Base-by-base conservation (phyloP, 2,329 filamentous ascomycete species). In the Aspergillus sp. region DNA sequence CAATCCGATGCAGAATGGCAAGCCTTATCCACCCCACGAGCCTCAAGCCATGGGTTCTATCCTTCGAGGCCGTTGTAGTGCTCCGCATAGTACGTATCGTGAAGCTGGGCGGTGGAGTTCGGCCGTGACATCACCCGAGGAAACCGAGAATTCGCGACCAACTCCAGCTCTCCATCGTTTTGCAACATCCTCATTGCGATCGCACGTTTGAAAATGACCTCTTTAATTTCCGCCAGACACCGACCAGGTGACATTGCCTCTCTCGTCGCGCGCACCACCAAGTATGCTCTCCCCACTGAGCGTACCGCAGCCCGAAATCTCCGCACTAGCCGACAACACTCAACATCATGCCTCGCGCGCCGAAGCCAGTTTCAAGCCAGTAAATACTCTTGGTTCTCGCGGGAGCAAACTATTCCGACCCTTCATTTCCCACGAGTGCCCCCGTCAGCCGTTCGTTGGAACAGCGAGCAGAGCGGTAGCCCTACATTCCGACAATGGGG, bases 401-500 rank as follows among this genome's bases (percentile, higher is more conserved):
- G n/a, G 11, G 13, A 27, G 3, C 17, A n/a, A 13, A 24, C 37
- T 13, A 13, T 5, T 20, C 24, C 44, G 8, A n/a, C 22, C 12
- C 49, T 8, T 9, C 41, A 6, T 9, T 33, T 15, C n/a, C 30
- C 13, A 15, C 22, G 5, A 8, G 13, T 24, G 15, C n/a, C 19
- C 3, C 22, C 1, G 3, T 24, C 20, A 20, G 7, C 22, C 27
- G 19, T 30, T 15, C 44, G 44, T 11, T 61, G 56, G 51, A 63
- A 63, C n/a, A 71, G 65, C 56, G 51, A 64, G 41, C 42, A 59
- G 3, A 41, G 60, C 42, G 9, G 15, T 15, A 34, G 34, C 2
- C 51, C 30, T 33, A 39, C 48, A n/a, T 60, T 72, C 20, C 65
- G 63, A 30, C 50, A 69, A 54, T 73, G 71, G 68, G 67, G 63